A percentile compares a stretch with the other conserved stretches of the same genome.
Conservation (phyloP, 306 rosid species). For the Trifolium pratense region DNA sequence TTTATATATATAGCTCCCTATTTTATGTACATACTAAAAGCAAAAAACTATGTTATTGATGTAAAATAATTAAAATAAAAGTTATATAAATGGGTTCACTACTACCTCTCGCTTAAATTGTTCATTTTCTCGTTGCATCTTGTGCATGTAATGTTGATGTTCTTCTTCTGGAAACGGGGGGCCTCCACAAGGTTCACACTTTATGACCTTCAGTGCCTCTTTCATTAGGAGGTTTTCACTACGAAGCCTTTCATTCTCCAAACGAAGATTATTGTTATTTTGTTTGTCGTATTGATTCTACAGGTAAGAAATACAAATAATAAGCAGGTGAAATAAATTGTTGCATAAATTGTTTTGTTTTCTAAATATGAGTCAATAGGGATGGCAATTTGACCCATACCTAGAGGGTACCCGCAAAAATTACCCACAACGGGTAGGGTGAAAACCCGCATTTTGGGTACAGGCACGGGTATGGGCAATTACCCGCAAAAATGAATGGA, state of each 20-base stretch:
- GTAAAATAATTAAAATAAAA: neutral
- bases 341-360: too few species aligned
- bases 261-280: constrained; percentile 54
- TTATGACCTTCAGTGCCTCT: constrained; percentile 54
- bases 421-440: too few species aligned
- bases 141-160: constrained; percentile 28
- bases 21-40: neutral
- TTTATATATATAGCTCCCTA: neutral
- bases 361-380: too few species aligned
- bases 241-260: constrained; percentile 65
- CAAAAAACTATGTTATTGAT: neutral
- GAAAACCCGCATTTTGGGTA: too few species aligned
- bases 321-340: neutral
- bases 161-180: constrained; percentile 51
- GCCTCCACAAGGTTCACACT: constrained; percentile 71
- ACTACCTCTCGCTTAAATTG: constrained; percentile 67
- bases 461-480: too few species aligned
- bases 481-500: too few species aligned
- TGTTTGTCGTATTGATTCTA: constrained; percentile 64
- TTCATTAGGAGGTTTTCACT: constrained; percentile 56
- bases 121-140: constrained; percentile 53
- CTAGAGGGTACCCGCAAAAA: too few species aligned
- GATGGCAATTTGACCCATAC: too few species aligned
- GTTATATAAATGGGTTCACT: neutral
- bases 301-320: neutral